Base-by-base conservation (phyloP, 2,329 filamentous ascomycete genomes). In the Tolypocladium album region DNA sequence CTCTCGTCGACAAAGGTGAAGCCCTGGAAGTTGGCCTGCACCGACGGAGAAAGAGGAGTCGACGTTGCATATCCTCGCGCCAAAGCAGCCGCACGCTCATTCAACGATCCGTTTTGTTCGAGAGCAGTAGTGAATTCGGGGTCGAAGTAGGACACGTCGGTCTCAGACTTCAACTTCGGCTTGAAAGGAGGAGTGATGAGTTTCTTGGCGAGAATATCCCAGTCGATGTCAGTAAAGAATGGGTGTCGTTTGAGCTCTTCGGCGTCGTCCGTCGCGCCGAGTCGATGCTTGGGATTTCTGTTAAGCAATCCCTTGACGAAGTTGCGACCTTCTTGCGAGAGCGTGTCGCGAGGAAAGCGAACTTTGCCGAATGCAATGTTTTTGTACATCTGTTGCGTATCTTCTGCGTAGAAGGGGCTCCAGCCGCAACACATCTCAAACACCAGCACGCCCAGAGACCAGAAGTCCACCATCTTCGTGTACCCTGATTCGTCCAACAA, bases 311-410 rank as follows among this genome's bases (percentile, higher is more conserved):
- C 94, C 79, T 99, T 99, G 70, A 99, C 94, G 69, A 99, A 99
- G 75, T 96, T 97, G 61, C 94, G 86, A 61, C 94, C 94, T 74
- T 99, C 94, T 47, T 92, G 88, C 62, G 92, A 97, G 39, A 99
- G 79, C 1, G 94, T 96, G 73, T 99, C 94, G 65, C 92, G 85
- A 9, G 94, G 94, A 74, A 99, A 99, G 62, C 94, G 84, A 61
- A 99, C 94, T 73, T 99, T 99, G 71, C 94, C 94, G 70, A 99
- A 99, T 0, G 94, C 94, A 72, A 99, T 99, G 78, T 99, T 99
- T 81, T 99, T 99, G 80, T 99, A 99, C 94, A 99, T 99, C 74
- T 99, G 94, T 75, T 99, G 94, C 0, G 94, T 99, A 71, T 99
- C 94, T 70, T 99, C 94, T 60, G 94, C 94, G 68, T 97, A 99